Evolutionary conservation across 2,329 filamentous ascomycete species (phyloP).

Genomic region (Paraphoma sp.): DNA sequence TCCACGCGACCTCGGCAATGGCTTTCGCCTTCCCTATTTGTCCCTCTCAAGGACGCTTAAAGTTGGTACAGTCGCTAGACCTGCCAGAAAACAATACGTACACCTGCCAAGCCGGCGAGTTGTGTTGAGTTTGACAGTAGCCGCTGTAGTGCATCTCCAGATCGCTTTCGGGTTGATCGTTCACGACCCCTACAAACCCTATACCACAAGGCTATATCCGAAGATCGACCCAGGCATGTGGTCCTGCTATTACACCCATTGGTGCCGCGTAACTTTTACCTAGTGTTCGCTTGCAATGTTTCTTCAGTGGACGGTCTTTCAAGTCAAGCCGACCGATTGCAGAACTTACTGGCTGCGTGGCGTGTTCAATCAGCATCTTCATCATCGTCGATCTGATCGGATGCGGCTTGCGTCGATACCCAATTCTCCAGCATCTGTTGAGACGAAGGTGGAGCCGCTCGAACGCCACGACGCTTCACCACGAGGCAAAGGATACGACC

Average conservation of each 20-base stretch:
- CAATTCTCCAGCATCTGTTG: slow-evolving; percentile 52
- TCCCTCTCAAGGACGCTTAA: background rate
- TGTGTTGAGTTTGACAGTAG: background rate
- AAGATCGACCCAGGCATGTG: background rate
- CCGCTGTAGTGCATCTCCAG: background rate
- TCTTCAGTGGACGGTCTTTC: too few species aligned
- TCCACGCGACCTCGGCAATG: too few species aligned
- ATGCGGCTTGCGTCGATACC: slow-evolving; percentile 52
- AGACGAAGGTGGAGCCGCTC: slow-evolving; percentile 31
- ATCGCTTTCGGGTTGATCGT: background rate
- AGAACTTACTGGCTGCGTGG: background rate
- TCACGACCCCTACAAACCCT: background rate
- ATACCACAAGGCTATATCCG: background rate
- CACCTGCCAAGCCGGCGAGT: background rate
- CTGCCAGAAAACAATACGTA: background rate
- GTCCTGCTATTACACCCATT: too few species aligned
- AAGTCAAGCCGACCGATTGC: too few species aligned
- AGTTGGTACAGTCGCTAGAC: background rate
- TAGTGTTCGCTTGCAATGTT: too few species aligned
- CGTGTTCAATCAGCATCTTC: slow-evolving; percentile 40
- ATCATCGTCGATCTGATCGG: slow-evolving; percentile 41
- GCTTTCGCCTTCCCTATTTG: background rate
- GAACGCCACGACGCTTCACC: slow-evolving; percentile 70
- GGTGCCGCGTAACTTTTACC: too few species aligned
- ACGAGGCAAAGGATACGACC: slow-evolving; percentile 91